Evolutionary conservation across 768 basidiomycete genomes (phyloP).

Genomic region (Inosperma sp.): DNA sequence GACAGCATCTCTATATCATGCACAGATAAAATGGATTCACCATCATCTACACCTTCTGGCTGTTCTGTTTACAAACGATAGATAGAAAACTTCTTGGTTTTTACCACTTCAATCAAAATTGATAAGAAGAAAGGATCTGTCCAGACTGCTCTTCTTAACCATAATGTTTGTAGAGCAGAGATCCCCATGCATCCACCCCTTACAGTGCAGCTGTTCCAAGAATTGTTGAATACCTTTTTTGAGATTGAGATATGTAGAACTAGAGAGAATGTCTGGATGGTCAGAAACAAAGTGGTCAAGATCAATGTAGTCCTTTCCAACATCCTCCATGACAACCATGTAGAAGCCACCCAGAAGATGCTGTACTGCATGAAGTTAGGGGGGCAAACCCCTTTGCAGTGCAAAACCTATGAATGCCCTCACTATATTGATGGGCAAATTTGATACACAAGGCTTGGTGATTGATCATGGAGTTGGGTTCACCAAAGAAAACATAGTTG

Average conservation of each 20-base stretch:
- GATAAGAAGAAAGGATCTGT: slow-evolving; percentile 1
- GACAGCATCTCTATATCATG: slow-evolving; percentile 1
- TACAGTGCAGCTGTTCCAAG: background rate
- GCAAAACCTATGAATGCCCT: too few species aligned
- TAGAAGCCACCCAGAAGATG: background rate
- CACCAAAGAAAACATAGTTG: slow-evolving; percentile 1
- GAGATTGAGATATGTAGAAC: background rate
- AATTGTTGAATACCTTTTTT: background rate
- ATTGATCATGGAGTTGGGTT: background rate
- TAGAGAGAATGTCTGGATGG: background rate
- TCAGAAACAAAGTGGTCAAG: background rate
- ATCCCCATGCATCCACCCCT: background rate
- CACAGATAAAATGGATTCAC: slow-evolving; percentile 1
- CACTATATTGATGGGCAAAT: too few species aligned
- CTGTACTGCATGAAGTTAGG: background rate
- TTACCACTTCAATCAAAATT: slow-evolving; percentile 4
- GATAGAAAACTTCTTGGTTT: slow-evolving; percentile 1
- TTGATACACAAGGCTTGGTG: background rate
- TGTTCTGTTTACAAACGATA: background rate
- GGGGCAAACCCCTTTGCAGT: too few species aligned
- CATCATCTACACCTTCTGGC: background rate
- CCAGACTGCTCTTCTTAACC: slow-evolving; percentile 6
- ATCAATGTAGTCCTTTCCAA: background rate
- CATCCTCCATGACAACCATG: background rate
- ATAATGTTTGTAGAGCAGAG: slow-evolving; percentile 1